Conservation (phyloP, 176 grass and related monocot species). For the Areca catechu region DNA sequence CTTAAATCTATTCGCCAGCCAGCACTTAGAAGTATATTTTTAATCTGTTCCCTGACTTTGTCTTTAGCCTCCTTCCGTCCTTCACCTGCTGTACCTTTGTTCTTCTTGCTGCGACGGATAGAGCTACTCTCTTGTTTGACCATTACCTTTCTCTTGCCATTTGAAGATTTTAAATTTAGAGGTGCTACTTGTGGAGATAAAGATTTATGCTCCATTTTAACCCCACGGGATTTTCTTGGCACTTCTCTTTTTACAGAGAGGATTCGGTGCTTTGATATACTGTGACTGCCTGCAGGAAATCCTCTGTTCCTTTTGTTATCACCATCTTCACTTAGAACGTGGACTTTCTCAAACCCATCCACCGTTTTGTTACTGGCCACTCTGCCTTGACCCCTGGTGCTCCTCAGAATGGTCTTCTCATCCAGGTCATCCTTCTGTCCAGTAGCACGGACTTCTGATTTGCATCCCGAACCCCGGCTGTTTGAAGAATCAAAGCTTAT, state of each 20-base stretch:
- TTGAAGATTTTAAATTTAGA: conserved; percentile 2
- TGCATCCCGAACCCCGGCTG: background rate
- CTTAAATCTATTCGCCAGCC: conserved; percentile 89
- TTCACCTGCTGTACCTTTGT: background rate
- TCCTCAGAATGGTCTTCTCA: conserved; percentile 21
- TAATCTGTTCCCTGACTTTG: conserved; percentile 80
- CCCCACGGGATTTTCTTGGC: conserved; percentile 12
- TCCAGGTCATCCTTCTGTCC: conserved; percentile 18
- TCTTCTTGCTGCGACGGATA: conserved; percentile 2
- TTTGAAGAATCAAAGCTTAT: background rate
- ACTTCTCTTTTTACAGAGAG: conserved; percentile 19
- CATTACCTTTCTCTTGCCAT: conserved; percentile 7
- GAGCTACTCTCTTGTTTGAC: background rate
- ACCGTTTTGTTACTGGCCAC: conserved; percentile 26
- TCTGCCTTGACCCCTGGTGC: conserved; percentile 15
- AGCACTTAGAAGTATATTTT: conserved; percentile 58
- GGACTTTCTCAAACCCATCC: conserved; percentile 34
- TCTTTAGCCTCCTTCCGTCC: conserved; percentile 26
- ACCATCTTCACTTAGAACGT: conserved; percentile 14
- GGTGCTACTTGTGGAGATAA: conserved; percentile 12
- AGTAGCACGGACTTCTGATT: background rate
- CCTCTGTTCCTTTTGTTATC: conserved; percentile 2
- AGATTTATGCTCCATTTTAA: conserved; percentile 19
- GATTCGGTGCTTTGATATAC: conserved; percentile 23
- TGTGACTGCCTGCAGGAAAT: conserved; percentile 7